These are phyloP conservation scores for Babesia bovis DNA, from an alignment of 169 alveolate species.

Conservation along the genomic window DNA sequence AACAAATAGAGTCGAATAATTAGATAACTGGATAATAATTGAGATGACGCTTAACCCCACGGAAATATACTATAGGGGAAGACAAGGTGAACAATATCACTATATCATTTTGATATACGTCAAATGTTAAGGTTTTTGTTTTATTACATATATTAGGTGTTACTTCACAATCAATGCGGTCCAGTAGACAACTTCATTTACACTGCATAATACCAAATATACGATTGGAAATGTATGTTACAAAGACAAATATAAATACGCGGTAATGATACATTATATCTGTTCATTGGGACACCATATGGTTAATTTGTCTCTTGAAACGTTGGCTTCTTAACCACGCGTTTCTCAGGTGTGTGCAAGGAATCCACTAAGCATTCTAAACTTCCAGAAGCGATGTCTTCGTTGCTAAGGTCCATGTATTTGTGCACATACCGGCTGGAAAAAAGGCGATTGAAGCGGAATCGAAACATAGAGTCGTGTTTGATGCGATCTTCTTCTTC, in stretches of 20 bases:
- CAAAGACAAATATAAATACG: too few species aligned
- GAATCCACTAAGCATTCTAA: slow-evolving; percentile 44
- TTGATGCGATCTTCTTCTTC: slow-evolving; percentile 70
- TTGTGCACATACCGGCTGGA: slow-evolving; percentile 55
- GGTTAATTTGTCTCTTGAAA: too few species aligned
- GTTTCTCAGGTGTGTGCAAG: not conserved
- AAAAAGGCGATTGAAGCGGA: slow-evolving; percentile 71
- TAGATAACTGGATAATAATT: not conserved
- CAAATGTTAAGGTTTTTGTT: too few species aligned
- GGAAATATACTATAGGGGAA: not conserved
- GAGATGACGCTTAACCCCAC: not conserved
- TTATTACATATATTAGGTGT: too few species aligned
- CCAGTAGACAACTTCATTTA: too few species aligned
- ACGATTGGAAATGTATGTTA: too few species aligned
- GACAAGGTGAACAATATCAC: not conserved
- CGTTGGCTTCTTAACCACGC: not conserved
- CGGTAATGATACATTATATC: too few species aligned
- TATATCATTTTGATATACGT: too few species aligned
- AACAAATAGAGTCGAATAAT: not conserved
- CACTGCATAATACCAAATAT: too few species aligned
- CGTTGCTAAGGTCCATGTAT: slow-evolving; percentile 61
- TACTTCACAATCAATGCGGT: too few species aligned
- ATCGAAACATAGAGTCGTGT: slow-evolving; percentile 70
- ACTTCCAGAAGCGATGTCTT: slow-evolving; percentile 60
- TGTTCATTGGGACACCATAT: too few species aligned